These are phyloP conservation scores for Paralagenidium karlingii DNA, from an alignment of 352 stramenopile species.

Conservation along the genomic window DNA sequence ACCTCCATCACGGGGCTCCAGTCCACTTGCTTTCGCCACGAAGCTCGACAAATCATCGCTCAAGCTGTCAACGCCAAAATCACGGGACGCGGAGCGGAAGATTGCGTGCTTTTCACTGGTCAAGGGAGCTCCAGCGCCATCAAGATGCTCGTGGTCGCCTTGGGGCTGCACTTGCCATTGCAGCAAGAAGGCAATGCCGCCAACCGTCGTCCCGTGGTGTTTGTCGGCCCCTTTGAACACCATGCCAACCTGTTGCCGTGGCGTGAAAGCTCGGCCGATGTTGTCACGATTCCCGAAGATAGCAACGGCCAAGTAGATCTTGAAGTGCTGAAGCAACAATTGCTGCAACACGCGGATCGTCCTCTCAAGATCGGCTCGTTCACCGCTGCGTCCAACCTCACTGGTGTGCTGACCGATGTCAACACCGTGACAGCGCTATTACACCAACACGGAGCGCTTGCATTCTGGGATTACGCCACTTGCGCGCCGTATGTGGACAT, in stretches of 20 bases:
- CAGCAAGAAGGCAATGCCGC: slow-evolving; percentile 3
- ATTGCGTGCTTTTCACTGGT: slow-evolving; percentile 94
- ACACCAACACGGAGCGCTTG: slow-evolving; percentile 85
- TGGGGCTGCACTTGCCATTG: slow-evolving; percentile 39
- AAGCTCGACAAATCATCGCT: slow-evolving; percentile 76
- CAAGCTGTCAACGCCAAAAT: slow-evolving; percentile 7
- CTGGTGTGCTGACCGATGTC: slow-evolving; percentile 86
- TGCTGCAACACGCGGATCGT: slow-evolving; percentile 35
- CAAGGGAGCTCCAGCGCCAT: slow-evolving; percentile 79
- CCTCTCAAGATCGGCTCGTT: slow-evolving; percentile 83
- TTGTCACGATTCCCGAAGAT: slow-evolving; percentile 60
- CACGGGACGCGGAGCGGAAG: slow-evolving; percentile 35
- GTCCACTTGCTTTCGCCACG: slow-evolving; percentile 74
- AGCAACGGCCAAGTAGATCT: slow-evolving; percentile 39
- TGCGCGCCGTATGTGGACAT: slow-evolving; percentile 88
- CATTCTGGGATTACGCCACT: slow-evolving; percentile 94
- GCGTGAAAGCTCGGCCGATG: slow-evolving; percentile 83
- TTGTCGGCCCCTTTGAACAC: slow-evolving; percentile 92
- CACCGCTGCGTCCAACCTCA: slow-evolving; percentile 92
- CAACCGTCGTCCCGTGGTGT: slow-evolving; percentile 57
- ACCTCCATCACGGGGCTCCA: slow-evolving; percentile 23
- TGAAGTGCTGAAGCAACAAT: slow-evolving; percentile 24
- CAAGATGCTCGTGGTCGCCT: slow-evolving; percentile 55
- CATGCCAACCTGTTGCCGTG: slow-evolving; percentile 97
- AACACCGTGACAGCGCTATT: slow-evolving; percentile 81